phyloP scores from a whole-genome alignment of 208 protist species.

The Acanthamoeba castellanii region DNA sequence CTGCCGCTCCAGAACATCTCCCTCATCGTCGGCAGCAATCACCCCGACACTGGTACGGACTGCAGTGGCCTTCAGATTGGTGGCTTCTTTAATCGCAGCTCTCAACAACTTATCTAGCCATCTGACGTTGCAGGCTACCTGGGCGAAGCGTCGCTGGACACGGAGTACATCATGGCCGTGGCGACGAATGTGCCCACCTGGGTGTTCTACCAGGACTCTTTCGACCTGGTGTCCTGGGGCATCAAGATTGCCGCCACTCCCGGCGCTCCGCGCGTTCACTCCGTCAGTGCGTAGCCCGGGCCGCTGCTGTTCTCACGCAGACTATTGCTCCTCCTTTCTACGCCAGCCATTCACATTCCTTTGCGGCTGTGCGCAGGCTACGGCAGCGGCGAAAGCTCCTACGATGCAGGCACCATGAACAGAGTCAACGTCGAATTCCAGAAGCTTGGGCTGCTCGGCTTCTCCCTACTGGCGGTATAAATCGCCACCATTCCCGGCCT shows the following conservation, averaged over 20 bases:
- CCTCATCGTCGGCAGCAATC: slow-evolving; percentile 30
- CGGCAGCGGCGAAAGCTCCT: slow-evolving; percentile 28
- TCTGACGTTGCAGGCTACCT: background rate
- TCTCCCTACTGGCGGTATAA: slow-evolving; percentile 3
- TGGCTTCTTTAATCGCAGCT: background rate
- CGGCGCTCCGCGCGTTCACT: slow-evolving; percentile 18
- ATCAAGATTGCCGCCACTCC: slow-evolving; percentile 26
- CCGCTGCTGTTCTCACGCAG: background rate
- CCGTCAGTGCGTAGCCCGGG: background rate
- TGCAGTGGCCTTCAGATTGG: background rate
- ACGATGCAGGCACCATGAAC: background rate
- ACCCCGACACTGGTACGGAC: slow-evolving; percentile 7
- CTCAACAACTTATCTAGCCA: background rate
- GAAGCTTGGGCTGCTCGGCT: slow-evolving; percentile 42
- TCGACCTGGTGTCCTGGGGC: slow-evolving; percentile 50
- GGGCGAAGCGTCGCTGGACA: slow-evolving; percentile 51
- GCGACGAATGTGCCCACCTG: background rate
- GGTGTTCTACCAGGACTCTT: slow-evolving; percentile 1
- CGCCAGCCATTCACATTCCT: background rate
- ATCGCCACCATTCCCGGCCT: background rate
- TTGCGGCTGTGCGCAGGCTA: background rate
- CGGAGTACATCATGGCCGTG: slow-evolving; percentile 68
- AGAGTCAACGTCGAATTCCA: slow-evolving; percentile 71
- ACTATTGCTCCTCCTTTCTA: too few species aligned
- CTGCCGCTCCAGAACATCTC: slow-evolving; percentile 21